Evolutionary conservation across 768 basidiomycete species (phyloP).

Genomic region (Ramaria sp.): DNA sequence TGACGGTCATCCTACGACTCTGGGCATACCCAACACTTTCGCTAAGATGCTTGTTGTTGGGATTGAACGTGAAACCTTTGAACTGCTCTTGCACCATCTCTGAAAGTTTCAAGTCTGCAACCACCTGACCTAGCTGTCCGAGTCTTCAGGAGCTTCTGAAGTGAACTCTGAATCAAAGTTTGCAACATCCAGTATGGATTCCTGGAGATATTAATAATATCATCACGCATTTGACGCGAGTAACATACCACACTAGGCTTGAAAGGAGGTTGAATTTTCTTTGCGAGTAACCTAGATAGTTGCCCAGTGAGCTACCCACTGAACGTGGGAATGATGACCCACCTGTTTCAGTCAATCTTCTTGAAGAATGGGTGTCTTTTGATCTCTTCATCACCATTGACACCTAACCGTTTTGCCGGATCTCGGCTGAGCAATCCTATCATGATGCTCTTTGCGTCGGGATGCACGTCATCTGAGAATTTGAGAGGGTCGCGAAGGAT

Average conservation of each 20-base stretch:
- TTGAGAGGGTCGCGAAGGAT: constrained; percentile 89
- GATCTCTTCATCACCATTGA: constrained; percentile 89
- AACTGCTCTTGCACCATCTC: constrained; percentile 98
- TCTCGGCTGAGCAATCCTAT: constrained; percentile 82
- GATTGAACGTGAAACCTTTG: constrained; percentile 83
- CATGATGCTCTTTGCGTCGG: constrained; percentile 86
- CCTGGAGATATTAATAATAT: constrained; percentile 28
- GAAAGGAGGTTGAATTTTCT: constrained; percentile 96
- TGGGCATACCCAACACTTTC: constrained; percentile 67
- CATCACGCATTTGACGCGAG: neutral
- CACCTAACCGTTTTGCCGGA: constrained; percentile 78
- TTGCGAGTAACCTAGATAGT: constrained; percentile 55
- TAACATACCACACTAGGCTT: constrained; percentile 85
- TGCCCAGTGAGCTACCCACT: neutral
- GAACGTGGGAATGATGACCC: neutral
- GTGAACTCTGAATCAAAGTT: constrained; percentile 99
- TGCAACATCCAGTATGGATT: constrained; percentile 87
- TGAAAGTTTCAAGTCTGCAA: constrained; percentile 83
- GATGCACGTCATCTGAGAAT: constrained; percentile 81
- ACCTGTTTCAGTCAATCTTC: constrained; percentile 81
- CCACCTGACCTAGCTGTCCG: too few relatives aligned
- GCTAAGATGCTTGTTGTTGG: constrained; percentile 73
- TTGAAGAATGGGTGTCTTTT: constrained; percentile 94
- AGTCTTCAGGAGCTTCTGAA: constrained; percentile 88
- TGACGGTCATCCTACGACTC: constrained; percentile 1